These are phyloP conservation scores for Sporisorium graminicola DNA, from an alignment of 1,284 basidiomycete species.

Conservation along the genomic window DNA sequence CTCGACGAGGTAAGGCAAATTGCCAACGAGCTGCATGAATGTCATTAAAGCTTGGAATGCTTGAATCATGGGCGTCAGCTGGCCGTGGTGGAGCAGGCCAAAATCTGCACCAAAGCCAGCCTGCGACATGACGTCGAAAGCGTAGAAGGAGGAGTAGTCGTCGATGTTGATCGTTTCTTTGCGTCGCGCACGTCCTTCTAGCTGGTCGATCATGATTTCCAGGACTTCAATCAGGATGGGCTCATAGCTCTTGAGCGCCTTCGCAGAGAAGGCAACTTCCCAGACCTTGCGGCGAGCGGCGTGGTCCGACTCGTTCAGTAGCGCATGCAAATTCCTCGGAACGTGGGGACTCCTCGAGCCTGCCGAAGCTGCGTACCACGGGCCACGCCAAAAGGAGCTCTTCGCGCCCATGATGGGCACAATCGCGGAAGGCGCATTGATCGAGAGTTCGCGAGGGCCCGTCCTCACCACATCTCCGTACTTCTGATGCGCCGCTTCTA, in stretches of 20 bases:
- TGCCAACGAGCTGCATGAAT: conserved; percentile 38
- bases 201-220: conserved; percentile 33
- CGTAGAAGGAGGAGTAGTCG: conserved; percentile 39
- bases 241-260: conserved; percentile 52
- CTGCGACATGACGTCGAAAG: conserved; percentile 46
- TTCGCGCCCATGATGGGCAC: conserved; percentile 35
- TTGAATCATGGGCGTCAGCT: conserved; percentile 34
- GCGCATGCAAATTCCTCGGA: conserved; percentile 34
- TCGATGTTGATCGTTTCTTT: conserved; percentile 40
- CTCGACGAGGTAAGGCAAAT: conserved; percentile 42
- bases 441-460: conserved; percentile 44
- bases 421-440: conserved; percentile 33
- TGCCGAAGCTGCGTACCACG: conserved; percentile 37
- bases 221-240: conserved; percentile 30
- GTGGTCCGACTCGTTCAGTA: conserved; percentile 27
- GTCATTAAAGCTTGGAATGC: conserved; percentile 32
- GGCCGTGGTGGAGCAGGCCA: conserved; percentile 36
- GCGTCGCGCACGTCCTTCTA: conserved; percentile 22
- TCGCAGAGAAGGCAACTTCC: conserved; percentile 44
- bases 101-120: conserved; percentile 42
- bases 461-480: conserved; percentile 48
- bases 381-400: conserved; percentile 32
- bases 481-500: conserved; percentile 29
- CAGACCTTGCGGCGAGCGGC: conserved; percentile 38
- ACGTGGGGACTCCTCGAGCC: conserved; percentile 17